Evolutionary conservation across 1,284 basidiomycete species (phyloP).

Genomic region (Ganoderma lucidum): DNA sequence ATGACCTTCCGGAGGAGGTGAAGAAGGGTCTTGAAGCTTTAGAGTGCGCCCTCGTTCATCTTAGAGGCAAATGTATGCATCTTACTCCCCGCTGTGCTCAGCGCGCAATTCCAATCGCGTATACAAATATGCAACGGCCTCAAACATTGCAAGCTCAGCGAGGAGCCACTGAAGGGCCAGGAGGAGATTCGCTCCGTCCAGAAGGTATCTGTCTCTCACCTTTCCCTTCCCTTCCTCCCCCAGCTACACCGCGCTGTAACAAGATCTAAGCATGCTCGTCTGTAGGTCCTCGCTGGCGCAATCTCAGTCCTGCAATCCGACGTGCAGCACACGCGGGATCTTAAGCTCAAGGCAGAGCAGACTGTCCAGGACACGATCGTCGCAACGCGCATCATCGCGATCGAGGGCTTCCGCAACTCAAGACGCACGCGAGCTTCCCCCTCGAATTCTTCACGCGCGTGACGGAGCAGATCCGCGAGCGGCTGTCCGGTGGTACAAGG

Average conservation of each 20-base stretch:
- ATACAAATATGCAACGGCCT: slow-evolving; percentile 81
- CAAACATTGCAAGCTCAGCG: slow-evolving; percentile 76
- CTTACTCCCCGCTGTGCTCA: slow-evolving; percentile 38
- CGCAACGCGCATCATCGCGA: slow-evolving; percentile 62
- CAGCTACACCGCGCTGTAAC: neutral
- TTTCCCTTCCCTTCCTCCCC: neutral
- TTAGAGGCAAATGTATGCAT: neutral
- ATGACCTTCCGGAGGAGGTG: slow-evolving; percentile 78
- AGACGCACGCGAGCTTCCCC: slow-evolving; percentile 82
- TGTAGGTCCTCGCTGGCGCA: slow-evolving; percentile 68
- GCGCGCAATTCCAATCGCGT: slow-evolving; percentile 77
- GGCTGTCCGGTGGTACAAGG: slow-evolving; percentile 76
- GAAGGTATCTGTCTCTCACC: slow-evolving; percentile 54
- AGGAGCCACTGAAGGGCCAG: slow-evolving; percentile 76
- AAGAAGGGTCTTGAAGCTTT: slow-evolving; percentile 73
- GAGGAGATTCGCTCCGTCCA: slow-evolving; percentile 71
- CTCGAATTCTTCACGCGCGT: slow-evolving; percentile 83
- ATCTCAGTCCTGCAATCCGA: slow-evolving; percentile 74
- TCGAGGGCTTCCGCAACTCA: slow-evolving; percentile 81
- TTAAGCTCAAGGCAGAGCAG: slow-evolving; percentile 77
- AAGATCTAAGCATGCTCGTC: neutral
- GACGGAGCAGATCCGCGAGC: slow-evolving; percentile 73
- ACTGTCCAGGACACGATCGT: slow-evolving; percentile 80
- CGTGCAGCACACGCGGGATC: slow-evolving; percentile 67
- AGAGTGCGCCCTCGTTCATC: slow-evolving; percentile 55